These are phyloP conservation scores for Boletus rubroflammeus DNA, from an alignment of 768 basidiomycete genomes.

Conservation along the genomic window DNA sequence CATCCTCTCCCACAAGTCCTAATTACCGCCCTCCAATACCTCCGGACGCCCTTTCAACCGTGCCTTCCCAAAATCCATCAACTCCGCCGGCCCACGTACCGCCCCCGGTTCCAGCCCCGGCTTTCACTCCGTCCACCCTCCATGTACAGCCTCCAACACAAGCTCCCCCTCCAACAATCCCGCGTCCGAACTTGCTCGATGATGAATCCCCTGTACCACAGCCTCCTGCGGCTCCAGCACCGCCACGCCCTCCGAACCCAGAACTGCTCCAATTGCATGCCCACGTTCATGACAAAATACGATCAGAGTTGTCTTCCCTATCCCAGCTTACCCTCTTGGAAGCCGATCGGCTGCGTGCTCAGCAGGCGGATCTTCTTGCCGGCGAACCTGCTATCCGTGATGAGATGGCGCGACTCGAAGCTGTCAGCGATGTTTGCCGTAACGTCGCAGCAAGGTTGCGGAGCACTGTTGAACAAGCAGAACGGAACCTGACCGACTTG, in stretches of 20 bases:
- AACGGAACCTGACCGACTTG: slow-evolving; percentile 73
- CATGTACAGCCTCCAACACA: slow-evolving; percentile 19
- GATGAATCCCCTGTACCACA: slow-evolving; percentile 42
- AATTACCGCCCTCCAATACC: slow-evolving; percentile 29
- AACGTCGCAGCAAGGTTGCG: slow-evolving; percentile 68
- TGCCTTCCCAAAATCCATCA: slow-evolving; percentile 28
- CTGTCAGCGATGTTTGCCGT: slow-evolving; percentile 87
- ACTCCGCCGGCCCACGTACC: slow-evolving; percentile 22
- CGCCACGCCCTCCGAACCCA: slow-evolving; percentile 86
- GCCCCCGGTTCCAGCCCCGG: slow-evolving; percentile 16
- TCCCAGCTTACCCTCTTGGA: slow-evolving; percentile 60
- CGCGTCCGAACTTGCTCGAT: slow-evolving; percentile 61
- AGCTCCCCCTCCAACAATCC: slow-evolving; percentile 13
- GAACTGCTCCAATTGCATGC: slow-evolving; percentile 80
- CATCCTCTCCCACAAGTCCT: slow-evolving; percentile 21
- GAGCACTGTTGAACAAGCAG: slow-evolving; percentile 60
- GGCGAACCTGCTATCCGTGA: slow-evolving; percentile 94
- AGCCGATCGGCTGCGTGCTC: slow-evolving; percentile 71
- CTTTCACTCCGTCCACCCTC: slow-evolving; percentile 26
- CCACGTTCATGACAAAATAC: slow-evolving; percentile 71
- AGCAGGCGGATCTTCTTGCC: slow-evolving; percentile 79
- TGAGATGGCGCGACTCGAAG: slow-evolving; percentile 92
- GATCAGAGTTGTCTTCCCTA: slow-evolving; percentile 68
- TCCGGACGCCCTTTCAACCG: slow-evolving; percentile 26
- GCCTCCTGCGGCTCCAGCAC: slow-evolving; percentile 39